These are phyloP conservation scores for Plasmopara viticola DNA, from an alignment of 352 stramenopile species.

Conservation along the genomic window DNA sequence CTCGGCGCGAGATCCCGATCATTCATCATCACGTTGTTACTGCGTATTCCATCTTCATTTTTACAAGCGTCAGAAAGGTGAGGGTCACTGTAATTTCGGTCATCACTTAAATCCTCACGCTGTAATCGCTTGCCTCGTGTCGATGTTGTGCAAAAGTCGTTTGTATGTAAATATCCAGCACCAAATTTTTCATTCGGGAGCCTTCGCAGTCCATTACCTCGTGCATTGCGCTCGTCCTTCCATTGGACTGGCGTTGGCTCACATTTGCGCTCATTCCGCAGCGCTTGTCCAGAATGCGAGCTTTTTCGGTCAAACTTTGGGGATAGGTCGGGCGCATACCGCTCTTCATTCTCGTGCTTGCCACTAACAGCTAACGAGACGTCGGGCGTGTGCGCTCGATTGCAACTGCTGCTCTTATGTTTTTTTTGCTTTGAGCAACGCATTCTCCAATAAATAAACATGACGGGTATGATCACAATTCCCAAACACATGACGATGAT, in stretches of 20 bases:
- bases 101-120: constrained; percentile 14
- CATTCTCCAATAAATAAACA: constrained; percentile 25
- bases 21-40: constrained; percentile 1
- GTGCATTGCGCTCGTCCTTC: constrained; percentile 12
- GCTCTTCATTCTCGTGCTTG: constrained; percentile 24
- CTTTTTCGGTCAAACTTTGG: constrained; percentile 17
- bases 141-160: constrained; percentile 14
- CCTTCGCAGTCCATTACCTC: constrained; percentile 8
- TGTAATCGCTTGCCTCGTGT: constrained; percentile 14
- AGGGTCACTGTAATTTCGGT: constrained; percentile 14
- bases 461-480: constrained; percentile 21
- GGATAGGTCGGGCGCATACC: constrained; percentile 24
- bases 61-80: constrained; percentile 13
- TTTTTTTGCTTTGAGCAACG: constrained; percentile 16
- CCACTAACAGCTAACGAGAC: constrained; percentile 22
- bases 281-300: constrained; percentile 9
- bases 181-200: constrained; percentile 14
- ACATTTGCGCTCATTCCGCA: constrained; percentile 21
- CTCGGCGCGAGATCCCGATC: constrained; percentile 5
- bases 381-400: constrained; percentile 9
- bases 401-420: constrained; percentile 1
- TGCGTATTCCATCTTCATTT: constrained; percentile 13
- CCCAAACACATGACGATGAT: constrained; percentile 25
- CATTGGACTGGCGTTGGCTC: constrained; percentile 10
- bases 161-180: constrained; percentile 11